Evolutionary conservation across 345 rosid species (phyloP).

Genomic region (Tarenaya hassleriana): DNA sequence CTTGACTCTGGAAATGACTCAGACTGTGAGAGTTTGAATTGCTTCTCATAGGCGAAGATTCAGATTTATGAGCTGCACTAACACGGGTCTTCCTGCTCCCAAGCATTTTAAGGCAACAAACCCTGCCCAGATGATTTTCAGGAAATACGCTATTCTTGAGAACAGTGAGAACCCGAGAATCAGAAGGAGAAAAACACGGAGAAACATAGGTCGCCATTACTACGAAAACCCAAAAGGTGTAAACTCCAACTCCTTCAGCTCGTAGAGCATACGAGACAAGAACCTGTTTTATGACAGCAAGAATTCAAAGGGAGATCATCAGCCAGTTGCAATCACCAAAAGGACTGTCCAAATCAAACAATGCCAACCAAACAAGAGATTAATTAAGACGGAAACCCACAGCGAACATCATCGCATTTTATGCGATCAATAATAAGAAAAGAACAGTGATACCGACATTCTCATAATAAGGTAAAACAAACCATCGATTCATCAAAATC

Average conservation of each 20-base stretch:
- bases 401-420: neutral
- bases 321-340: constrained; percentile 8
- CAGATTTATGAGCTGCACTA: constrained; percentile 35
- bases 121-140: constrained; percentile 45
- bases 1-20: constrained; percentile 46
- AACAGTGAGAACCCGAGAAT: constrained; percentile 47
- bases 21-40: constrained; percentile 28
- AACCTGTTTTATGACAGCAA: constrained; percentile 28
- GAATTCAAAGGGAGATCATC: constrained; percentile 3
- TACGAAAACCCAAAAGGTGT: constrained; percentile 9
- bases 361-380: constrained; percentile 5
- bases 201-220: constrained; percentile 53
- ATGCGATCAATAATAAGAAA: neutral
- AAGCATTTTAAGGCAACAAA: constrained; percentile 30
- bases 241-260: constrained; percentile 6
- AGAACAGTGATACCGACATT: neutral
- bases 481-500: no score
- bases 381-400: neutral
- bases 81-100: constrained; percentile 37
- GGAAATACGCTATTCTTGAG: constrained; percentile 46
- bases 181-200: constrained; percentile 40
- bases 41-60: constrained; percentile 31
- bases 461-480: no score
- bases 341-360: neutral
- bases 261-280: constrained; percentile 1